Conservation (phyloP, 148 eudicot species). For the Mesembryanthemum crystallinum region DNA sequence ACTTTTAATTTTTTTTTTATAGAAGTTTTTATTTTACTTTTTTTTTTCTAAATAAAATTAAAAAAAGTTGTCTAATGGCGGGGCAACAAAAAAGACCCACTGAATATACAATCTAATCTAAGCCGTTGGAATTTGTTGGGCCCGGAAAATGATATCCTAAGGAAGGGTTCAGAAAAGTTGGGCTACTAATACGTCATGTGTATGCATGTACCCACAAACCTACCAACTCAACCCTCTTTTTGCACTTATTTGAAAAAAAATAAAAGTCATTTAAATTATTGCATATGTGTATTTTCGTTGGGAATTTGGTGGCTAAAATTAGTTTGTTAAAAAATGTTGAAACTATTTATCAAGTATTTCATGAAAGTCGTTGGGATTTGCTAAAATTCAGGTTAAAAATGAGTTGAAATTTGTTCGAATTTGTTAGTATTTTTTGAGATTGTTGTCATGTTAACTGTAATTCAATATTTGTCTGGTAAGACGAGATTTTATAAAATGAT, state of each 20-base stretch:
- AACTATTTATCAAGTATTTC: no score
- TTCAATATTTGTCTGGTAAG: no score
- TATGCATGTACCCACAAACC: background rate
- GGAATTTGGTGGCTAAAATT: no score
- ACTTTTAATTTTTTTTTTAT: background rate
- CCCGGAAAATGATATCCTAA: background rate
- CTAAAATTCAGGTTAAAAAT: no score
- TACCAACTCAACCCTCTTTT: constrained; percentile 14
- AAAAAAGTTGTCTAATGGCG: background rate
- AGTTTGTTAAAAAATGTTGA: no score
- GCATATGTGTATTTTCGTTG: no score
- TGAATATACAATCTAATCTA: constrained; percentile 21
- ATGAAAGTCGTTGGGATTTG: no score
- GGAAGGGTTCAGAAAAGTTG: background rate
- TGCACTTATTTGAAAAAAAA: constrained; percentile 3
- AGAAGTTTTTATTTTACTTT: background rate
- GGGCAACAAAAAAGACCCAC: background rate
- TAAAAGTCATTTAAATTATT: no score
- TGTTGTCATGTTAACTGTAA: no score
- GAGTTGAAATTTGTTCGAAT: no score
- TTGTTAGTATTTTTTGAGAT: no score
- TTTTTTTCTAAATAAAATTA: background rate
- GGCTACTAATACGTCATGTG: constrained; percentile 5
- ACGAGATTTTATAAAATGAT: no score
- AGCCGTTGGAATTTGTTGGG: constrained; percentile 14